Evolutionary conservation across 768 basidiomycete species (phyloP), one percentile per base, ranked within the genome.

Genomic region (Termitomyces sp.): DNA sequence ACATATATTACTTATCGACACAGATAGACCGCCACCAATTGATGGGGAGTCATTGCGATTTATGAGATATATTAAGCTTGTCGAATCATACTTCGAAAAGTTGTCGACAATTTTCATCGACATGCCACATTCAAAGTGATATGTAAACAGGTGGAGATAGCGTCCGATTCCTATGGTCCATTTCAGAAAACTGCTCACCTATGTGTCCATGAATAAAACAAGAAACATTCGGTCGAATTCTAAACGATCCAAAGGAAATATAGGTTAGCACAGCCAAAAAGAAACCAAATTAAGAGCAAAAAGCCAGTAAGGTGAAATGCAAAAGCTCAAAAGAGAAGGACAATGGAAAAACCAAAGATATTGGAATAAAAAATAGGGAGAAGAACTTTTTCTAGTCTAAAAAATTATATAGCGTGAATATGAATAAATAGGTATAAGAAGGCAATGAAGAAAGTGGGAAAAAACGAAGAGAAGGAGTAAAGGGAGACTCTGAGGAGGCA

Each of bases 1-100:
- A 37, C n/a, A n/a, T n/a, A n/a, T n/a, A 39, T 41, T 22, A 44
- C 39, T 58, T 42, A 55, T 50, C 20, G 56, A 61, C 56, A 56
- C 54, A 54, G 54, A 49, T 61, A 26, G 28, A 26, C n/a, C 46
- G 15, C 6, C 2, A 20, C 13, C 37, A 31, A 56, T 20, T 41
- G 12, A 13, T 12, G n/a, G 33, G 6, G 44, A 52, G 26, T 41
- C 42, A n/a, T 20, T 34, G 33, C 9, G 13, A 29, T 12, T n/a
- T 18, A n/a, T 26, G 13, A 5, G 1, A 24, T 46, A 20, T 5
- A 16, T 45, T 26, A 20, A 36, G 6, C 12, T 18, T 10, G 37
- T n/a, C 6, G 6, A 6, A 26, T 18, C 28, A n/a, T 28, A n/a
- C 36, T n/a, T 15, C 2, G 13, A 16, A 51, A 6, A 37, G 8